Base-by-base conservation (phyloP, 2,329 filamentous ascomycete genomes). In the Thelonectria olida region DNA sequence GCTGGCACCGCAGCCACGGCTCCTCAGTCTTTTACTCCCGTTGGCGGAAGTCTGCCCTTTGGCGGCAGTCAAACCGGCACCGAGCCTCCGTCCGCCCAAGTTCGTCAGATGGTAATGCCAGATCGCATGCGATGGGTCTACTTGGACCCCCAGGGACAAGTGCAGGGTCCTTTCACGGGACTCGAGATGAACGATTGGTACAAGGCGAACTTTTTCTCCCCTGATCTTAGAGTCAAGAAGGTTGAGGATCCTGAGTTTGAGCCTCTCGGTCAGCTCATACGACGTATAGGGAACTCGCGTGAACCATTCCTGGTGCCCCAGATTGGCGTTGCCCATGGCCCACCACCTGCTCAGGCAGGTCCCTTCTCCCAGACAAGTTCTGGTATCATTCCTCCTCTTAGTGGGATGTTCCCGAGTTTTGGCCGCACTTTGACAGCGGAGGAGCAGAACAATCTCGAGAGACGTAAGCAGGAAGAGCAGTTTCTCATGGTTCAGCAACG, bases 171-270 rank as follows among this genome's bases (percentile, higher is more conserved):
- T 0, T 99, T 96, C 79, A 97, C 93, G 38, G 96, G 96, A 1
- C 81, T 99, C 50, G 96, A 99, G 78, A 99, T 99, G 96, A 96
- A 99, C 69, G 96, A 99, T 72, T 99, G 96, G 96, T 99, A 98
- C 80, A 98, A 98, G 76, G 95, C 94, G 36, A 94, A 95, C 45
- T 99, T 98, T 80, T 99, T 99, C 79, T 97, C 93, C 0, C 90
- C 95, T 0, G 95, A 99, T 70, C 84, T 99, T 19, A 88, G 96
- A 42, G 96, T 99, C 28, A 97, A 96, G 81, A 97, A 97, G 75
- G 84, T 95, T 5, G 96, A 99, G 75, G 96, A 99, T 72, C 83
- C 85, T 0, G 95, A 99, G 50, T 99, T 97, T 71, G 96, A 99
- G 76, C 96, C 95, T 12, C 82, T 99, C 9, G 96, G 95, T 3